Percentiles rank a stretch among this genome's conserved stretches.
These are phyloP conservation scores for Pythium apleroticum DNA, from an alignment of 352 stramenopile genomes.

Conservation along the genomic window DNA sequence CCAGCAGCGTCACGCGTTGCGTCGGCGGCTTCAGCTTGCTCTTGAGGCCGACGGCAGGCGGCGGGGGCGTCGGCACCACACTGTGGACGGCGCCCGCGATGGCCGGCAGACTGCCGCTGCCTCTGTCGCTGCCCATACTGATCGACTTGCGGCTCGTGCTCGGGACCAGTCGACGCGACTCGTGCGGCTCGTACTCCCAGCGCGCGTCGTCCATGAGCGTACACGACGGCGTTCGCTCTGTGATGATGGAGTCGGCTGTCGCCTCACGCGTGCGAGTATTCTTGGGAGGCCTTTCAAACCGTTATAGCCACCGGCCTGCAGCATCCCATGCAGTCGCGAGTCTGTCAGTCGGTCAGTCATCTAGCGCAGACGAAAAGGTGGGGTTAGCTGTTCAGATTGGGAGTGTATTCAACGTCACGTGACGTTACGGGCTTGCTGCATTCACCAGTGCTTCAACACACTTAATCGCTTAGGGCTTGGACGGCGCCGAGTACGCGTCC, in stretches of 20 bases:
- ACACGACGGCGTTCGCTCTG: not conserved
- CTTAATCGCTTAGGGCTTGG: not conserved
- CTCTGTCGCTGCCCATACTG: not conserved
- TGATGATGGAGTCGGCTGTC: not conserved
- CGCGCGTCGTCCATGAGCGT: not conserved
- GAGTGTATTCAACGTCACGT: not conserved
- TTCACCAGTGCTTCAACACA: not conserved
- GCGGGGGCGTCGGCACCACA: slow-evolving; percentile 8
- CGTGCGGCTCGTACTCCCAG: not conserved
- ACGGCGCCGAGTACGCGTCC: slow-evolving; percentile 76
- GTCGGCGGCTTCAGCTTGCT: slow-evolving; percentile 29
- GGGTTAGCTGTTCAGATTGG: not conserved
- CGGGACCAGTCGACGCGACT: not conserved
- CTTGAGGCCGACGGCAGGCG: slow-evolving; percentile 6
- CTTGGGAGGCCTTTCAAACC: not conserved
- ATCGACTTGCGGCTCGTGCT: not conserved
- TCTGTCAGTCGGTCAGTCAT: not conserved
- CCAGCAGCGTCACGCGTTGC: slow-evolving; percentile 14
- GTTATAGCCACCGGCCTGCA: not conserved
- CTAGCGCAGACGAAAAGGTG: not conserved
- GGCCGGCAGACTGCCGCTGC: slow-evolving; percentile 6
- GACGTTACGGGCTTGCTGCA: not conserved
- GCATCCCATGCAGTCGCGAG: not conserved
- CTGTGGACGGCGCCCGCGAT: not conserved
- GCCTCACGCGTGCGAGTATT: not conserved